Evolutionary conservation across 768 basidiomycete genomes (phyloP).

Genomic region (Boletus rufocinnamomeus): DNA sequence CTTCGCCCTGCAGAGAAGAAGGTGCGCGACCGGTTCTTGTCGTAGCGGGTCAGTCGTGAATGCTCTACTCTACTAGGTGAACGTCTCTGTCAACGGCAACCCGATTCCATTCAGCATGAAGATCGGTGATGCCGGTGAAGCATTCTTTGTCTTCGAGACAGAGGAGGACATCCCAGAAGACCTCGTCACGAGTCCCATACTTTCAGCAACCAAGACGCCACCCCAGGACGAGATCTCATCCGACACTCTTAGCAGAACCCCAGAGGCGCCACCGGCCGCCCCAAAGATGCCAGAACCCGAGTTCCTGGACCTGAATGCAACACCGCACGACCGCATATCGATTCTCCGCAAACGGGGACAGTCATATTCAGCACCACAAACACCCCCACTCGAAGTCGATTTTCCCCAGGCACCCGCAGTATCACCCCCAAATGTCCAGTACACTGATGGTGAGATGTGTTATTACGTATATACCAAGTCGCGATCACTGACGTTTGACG

Average conservation of each 20-base stretch:
- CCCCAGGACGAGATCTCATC: slow-evolving; percentile 34
- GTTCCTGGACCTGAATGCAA: slow-evolving; percentile 80
- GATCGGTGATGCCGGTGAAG: slow-evolving; percentile 97
- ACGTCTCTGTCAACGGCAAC: slow-evolving; percentile 82
- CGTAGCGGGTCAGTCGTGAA: not conserved
- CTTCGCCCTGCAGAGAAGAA: slow-evolving; percentile 92
- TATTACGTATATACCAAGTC: slow-evolving; percentile 2
- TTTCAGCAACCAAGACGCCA: slow-evolving; percentile 54
- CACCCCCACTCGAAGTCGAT: slow-evolving; percentile 45
- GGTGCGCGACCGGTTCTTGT: slow-evolving; percentile 41
- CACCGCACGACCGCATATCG: slow-evolving; percentile 13
- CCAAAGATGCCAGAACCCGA: slow-evolving; percentile 61
- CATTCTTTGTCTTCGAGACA: slow-evolving; percentile 98
- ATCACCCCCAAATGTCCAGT: slow-evolving; percentile 58
- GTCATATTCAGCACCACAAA: slow-evolving; percentile 31
- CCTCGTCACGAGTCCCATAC: slow-evolving; percentile 90
- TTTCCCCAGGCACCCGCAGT: slow-evolving; percentile 42
- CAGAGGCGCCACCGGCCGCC: slow-evolving; percentile 5
- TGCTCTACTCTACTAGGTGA: slow-evolving; percentile 59
- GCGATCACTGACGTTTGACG: slow-evolving; percentile 5
- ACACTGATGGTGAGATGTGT: slow-evolving; percentile 51
- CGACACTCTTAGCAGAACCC: slow-evolving; percentile 22
- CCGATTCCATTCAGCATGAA: slow-evolving; percentile 95
- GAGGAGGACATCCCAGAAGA: slow-evolving; percentile 92
- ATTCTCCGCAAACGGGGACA: slow-evolving; percentile 26